Percentiles rank a stretch among this genome's conserved stretches.
Conservation (phyloP, 495 filamentous ascomycete genomes). For the Neurospora terricola region DNA sequence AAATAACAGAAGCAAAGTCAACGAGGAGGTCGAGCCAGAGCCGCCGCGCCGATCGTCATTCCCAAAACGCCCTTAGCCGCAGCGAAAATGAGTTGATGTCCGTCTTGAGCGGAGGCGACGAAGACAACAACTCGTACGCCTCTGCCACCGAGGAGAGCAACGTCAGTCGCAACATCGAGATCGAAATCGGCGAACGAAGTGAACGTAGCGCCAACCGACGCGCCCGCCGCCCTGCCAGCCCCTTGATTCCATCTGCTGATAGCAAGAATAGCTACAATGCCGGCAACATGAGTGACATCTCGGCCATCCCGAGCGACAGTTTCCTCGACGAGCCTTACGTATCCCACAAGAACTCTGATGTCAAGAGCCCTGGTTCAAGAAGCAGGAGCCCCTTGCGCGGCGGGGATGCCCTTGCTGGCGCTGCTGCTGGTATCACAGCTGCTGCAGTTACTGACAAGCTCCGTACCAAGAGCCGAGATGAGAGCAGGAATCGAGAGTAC, state of each 20-base stretch:
- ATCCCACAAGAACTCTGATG: conserved; percentile 19
- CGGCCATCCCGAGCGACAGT: conserved; percentile 81
- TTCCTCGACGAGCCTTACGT: conserved; percentile 56
- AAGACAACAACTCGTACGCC: conserved; percentile 53
- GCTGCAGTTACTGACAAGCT: conserved; percentile 41
- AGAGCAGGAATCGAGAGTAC: conserved; percentile 24
- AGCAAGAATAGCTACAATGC: conserved; percentile 52
- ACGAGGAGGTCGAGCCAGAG: conserved; percentile 45
- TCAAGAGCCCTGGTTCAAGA: conserved; percentile 19
- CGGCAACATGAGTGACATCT: conserved; percentile 66
- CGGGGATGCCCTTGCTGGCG: conserved; percentile 26
- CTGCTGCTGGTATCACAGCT: conserved; percentile 25
- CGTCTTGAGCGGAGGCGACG: conserved; percentile 32
- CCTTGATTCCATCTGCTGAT: conserved; percentile 42
- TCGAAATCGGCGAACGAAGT: conserved; percentile 26
- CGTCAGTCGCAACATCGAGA: conserved; percentile 63
- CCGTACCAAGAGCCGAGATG: conserved; percentile 31
- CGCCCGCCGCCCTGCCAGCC: conserved; percentile 42
- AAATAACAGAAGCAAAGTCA: conserved; percentile 66
- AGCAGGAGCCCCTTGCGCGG: conserved; percentile 27
- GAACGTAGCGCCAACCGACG: conserved; percentile 33
- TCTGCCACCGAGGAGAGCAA: conserved; percentile 72
- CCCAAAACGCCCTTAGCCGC: conserved; percentile 33
- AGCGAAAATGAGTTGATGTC: conserved; percentile 27
- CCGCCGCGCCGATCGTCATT: conserved; percentile 50